Conservation (phyloP, 345 rosid genomes). For the Hypericum perforatum region DNA sequence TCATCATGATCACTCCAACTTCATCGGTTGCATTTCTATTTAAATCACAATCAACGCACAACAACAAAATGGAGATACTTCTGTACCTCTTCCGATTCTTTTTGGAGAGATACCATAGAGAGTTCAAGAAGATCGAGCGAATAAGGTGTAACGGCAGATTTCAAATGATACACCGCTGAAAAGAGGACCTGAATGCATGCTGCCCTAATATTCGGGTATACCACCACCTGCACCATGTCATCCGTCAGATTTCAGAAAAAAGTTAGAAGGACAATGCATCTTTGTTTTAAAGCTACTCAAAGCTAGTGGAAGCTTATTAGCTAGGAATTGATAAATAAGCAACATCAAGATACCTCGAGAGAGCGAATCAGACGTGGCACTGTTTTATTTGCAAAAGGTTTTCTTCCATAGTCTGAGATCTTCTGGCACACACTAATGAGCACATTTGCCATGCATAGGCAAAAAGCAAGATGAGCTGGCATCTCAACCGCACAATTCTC, state of each 20-base stretch:
- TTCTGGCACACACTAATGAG: slow-evolving; percentile 83
- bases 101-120: slow-evolving; percentile 46
- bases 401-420: slow-evolving; percentile 45
- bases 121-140: slow-evolving; percentile 62
- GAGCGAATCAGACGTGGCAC: slow-evolving; percentile 46
- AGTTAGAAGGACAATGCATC: not conserved
- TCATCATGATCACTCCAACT: too few relatives aligned
- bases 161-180: slow-evolving; percentile 75
- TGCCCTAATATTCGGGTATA: slow-evolving; percentile 43
- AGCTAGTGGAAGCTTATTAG: not conserved
- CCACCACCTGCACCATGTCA: slow-evolving; percentile 34
- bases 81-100: slow-evolving; percentile 60
- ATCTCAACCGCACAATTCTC: slow-evolving; percentile 20
- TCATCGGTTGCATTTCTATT: too few relatives aligned
- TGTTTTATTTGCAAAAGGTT: slow-evolving; percentile 38
- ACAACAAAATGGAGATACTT: not conserved
- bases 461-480: slow-evolving; percentile 34
- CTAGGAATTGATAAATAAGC: not conserved
- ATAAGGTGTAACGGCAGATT: slow-evolving; percentile 62
- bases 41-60: not conserved
- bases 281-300: not conserved
- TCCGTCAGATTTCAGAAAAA: slow-evolving; percentile 6
- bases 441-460: slow-evolving; percentile 84
- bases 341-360: slow-evolving; percentile 40
- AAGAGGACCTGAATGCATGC: slow-evolving; percentile 80